These are phyloP conservation scores for Coniochaeta sp. DNA, from an alignment of 2,329 filamentous ascomycete species.

Conservation along the genomic window DNA sequence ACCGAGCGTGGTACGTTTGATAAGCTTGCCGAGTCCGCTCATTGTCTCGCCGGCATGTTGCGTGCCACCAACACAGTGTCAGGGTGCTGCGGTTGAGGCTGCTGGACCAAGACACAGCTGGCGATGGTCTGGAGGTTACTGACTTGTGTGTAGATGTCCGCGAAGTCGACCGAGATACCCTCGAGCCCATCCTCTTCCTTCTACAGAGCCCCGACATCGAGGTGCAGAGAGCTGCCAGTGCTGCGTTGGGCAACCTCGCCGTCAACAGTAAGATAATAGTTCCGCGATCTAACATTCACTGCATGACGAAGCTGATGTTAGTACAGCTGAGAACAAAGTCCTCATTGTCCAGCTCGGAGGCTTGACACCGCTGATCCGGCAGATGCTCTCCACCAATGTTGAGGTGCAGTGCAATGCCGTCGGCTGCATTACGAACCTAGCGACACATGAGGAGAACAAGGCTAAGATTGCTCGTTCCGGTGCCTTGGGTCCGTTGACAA, in stretches of 20 bases:
- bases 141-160: conserved; percentile 67
- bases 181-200: conserved; percentile 92
- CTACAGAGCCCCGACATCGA: conserved; percentile 94
- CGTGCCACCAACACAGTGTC: neutral
- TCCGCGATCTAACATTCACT: neutral
- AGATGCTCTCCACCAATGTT: conserved; percentile 97
- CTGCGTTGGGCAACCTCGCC: conserved; percentile 88
- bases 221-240: conserved; percentile 92
- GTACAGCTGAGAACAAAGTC: conserved; percentile 89
- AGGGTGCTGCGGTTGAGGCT: neutral
- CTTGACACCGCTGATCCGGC: conserved; percentile 82
- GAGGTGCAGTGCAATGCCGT: conserved; percentile 99
- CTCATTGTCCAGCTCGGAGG: conserved; percentile 90
- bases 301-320: conserved; percentile 29
- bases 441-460: conserved; percentile 98
- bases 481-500: conserved; percentile 81
- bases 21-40: neutral
- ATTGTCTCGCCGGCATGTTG: neutral
- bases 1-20: conserved; percentile 81
- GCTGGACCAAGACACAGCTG: neutral
- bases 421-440: conserved; percentile 95
- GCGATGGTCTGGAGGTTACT: neutral
- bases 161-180: conserved; percentile 88
- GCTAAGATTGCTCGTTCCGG: conserved; percentile 96
- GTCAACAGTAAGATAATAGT: conserved; percentile 71